phyloP scores from a whole-genome alignment of 495 filamentous ascomycete genomes.

The Ascodesmis nigricans region DNA sequence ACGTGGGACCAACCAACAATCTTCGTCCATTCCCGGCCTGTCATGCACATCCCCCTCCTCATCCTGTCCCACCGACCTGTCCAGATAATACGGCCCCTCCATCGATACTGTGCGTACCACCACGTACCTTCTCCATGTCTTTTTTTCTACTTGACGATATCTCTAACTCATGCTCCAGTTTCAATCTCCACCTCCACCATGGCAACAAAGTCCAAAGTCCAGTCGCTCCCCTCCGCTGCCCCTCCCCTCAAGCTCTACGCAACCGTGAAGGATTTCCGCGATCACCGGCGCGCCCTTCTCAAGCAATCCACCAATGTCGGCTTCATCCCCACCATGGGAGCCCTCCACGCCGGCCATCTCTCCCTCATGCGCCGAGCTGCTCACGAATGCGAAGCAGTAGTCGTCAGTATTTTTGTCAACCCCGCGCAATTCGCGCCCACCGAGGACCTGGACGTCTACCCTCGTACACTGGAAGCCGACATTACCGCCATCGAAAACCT shows the following conservation, averaged over 20 bases:
- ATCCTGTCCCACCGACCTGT: no score
- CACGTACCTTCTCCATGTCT: no score
- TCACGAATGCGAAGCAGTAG: slow-evolving; percentile 56
- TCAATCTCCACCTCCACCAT: no score
- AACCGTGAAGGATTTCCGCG: slow-evolving; percentile 45
- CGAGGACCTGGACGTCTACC: slow-evolving; percentile 74
- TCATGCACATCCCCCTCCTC: no score
- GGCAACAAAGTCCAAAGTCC: no score
- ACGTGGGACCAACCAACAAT: no score
- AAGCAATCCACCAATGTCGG: slow-evolving; percentile 51
- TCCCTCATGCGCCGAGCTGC: slow-evolving; percentile 73
- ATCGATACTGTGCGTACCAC: no score
- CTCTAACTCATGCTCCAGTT: no score
- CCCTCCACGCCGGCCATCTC: slow-evolving; percentile 76
- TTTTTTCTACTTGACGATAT: no score
- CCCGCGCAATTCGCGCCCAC: slow-evolving; percentile 85
- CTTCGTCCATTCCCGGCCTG: no score
- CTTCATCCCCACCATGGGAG: slow-evolving; percentile 92
- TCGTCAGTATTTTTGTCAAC: slow-evolving; percentile 86
- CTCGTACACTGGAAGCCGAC: slow-evolving; percentile 72
- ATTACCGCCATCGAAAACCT: slow-evolving; percentile 39
- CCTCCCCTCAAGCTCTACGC: slow-evolving; percentile 51
- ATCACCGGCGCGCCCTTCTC: slow-evolving; percentile 45
- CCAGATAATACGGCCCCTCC: no score
- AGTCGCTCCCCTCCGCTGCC: slow-evolving; percentile 2